These are phyloP conservation scores for Tolypocladium endophyticum DNA, from an alignment of 2,329 filamentous ascomycete species.

Conservation along the genomic window DNA sequence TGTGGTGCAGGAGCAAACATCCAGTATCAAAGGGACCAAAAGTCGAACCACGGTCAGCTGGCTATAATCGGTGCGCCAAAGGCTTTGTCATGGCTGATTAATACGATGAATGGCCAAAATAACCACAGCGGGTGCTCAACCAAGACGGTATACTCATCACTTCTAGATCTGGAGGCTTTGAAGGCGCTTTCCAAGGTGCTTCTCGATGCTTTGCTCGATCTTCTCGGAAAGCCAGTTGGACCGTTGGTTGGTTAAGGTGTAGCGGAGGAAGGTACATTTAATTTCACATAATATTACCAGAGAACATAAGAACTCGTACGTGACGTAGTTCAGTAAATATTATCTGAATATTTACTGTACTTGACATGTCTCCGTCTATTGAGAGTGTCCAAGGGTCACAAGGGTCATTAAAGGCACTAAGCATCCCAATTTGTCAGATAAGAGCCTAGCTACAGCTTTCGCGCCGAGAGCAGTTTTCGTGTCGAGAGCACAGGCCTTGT, in stretches of 20 bases:
- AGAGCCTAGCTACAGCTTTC: too few species aligned
- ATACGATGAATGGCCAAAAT: neutral
- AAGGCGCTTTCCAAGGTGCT: neutral
- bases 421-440: too few species aligned
- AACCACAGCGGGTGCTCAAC: neutral
- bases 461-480: too few species aligned
- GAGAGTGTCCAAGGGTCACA: too few species aligned
- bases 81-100: neutral
- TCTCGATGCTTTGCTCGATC: neutral
- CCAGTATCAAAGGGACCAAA: constrained; percentile 16
- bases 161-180: neutral
- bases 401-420: too few species aligned
- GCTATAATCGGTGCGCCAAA: neutral
- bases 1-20: constrained; percentile 30
- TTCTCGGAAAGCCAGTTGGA: neutral
- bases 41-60: neutral
- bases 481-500: too few species aligned
- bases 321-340: too few species aligned
- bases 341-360: too few species aligned
- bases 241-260: neutral
- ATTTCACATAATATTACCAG: neutral
- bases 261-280: too few species aligned
- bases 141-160: neutral
- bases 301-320: too few species aligned
- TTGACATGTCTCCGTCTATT: too few species aligned